Base-by-base conservation (phyloP, 2,329 filamentous ascomycete species). In the Paramyrothecium sp. region DNA sequence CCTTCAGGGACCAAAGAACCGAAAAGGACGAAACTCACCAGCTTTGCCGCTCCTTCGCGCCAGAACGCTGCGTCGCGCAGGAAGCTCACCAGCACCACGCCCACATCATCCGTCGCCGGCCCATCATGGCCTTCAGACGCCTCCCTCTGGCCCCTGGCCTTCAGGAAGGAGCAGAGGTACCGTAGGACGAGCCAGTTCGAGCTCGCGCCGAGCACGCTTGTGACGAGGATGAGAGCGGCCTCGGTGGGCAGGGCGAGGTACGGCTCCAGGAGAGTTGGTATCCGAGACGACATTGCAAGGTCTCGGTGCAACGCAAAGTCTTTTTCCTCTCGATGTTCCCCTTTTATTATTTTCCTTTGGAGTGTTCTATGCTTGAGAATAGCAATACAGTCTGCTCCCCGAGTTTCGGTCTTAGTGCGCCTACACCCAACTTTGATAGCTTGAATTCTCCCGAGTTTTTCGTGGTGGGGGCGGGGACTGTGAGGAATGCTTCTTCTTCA, bases 71-170 rank as follows among this genome's bases (percentile, higher is more conserved):
- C 84, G 65, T 94, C 89, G 59, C 91, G 83, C 73, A 96, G 76
- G 74, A 95, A 97, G 75, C 90, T 96, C 57, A 95, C 86, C 3
- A 97, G 78, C 3, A 97, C 79, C 1, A 97, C 82, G 53, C 78
- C 81, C 23, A 72, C 74, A 48, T 75, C 74, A 12, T 69, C 68
- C 16, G 64, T 63, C 17, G 44, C 56, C 26, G 53, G 57, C 26
- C 61, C 63, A 7, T 65, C 58, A 46, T 54, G 60, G 41, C 44
- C 57, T 61, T 34, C 66, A 65, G 61, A 68, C 66, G 3, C 63
- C 68, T 61, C 38, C 13, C 3, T 33, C 21, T 21, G 47, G 57
- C 19, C 49, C 51, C 4, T 74, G 67, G 30, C 68, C 58, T 38
- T 41, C 51, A 84, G 74, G 7, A 78, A 72, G n/a, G 77, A 73